Percentiles rank a stretch among this genome's conserved stretches.
phyloP scores from a whole-genome alignment of 2,329 filamentous ascomycete genomes.

The Trichoderma breve region DNA sequence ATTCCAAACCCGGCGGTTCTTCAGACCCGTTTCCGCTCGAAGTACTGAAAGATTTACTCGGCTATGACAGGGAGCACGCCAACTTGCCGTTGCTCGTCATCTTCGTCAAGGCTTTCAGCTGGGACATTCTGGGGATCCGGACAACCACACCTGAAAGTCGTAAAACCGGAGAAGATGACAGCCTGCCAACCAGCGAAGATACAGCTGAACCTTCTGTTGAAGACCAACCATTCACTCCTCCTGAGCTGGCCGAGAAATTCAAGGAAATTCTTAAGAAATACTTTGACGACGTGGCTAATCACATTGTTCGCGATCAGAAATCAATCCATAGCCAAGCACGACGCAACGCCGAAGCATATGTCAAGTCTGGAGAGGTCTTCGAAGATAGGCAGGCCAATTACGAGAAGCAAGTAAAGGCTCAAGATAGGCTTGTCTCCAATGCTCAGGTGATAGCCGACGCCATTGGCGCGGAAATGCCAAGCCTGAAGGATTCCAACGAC shows the following conservation, averaged over 20 bases:
- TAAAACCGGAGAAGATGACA: slow-evolving; percentile 80
- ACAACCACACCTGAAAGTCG: slow-evolving; percentile 70
- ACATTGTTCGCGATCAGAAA: slow-evolving; percentile 89
- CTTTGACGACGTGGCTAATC: slow-evolving; percentile 87
- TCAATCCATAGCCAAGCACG: slow-evolving; percentile 81
- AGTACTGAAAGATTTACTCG: slow-evolving; percentile 94
- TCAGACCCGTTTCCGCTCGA: slow-evolving; percentile 89
- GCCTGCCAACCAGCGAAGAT: slow-evolving; percentile 56
- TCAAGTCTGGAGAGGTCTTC: slow-evolving; percentile 97
- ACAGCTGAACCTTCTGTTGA: slow-evolving; percentile 47
- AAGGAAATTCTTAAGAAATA: slow-evolving; percentile 82
- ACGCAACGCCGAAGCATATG: slow-evolving; percentile 95
- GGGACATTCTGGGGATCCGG: slow-evolving; percentile 88
- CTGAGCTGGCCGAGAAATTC: slow-evolving; percentile 82
- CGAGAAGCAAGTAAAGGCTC: slow-evolving; percentile 87
- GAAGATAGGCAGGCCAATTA: slow-evolving; percentile 95
- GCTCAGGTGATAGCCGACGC: slow-evolving; percentile 88
- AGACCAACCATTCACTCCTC: slow-evolving; percentile 71
- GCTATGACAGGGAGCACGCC: slow-evolving; percentile 86
- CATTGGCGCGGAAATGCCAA: slow-evolving; percentile 88
- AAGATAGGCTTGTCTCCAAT: slow-evolving; percentile 86
- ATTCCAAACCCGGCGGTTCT: slow-evolving; percentile 60
- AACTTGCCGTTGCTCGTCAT: slow-evolving; percentile 90
- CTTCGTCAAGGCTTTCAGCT: slow-evolving; percentile 94
- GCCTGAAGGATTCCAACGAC: slow-evolving; percentile 80